phyloP scores from a whole-genome alignment of 495 filamentous ascomycete species.

The Xylaria longipes region DNA sequence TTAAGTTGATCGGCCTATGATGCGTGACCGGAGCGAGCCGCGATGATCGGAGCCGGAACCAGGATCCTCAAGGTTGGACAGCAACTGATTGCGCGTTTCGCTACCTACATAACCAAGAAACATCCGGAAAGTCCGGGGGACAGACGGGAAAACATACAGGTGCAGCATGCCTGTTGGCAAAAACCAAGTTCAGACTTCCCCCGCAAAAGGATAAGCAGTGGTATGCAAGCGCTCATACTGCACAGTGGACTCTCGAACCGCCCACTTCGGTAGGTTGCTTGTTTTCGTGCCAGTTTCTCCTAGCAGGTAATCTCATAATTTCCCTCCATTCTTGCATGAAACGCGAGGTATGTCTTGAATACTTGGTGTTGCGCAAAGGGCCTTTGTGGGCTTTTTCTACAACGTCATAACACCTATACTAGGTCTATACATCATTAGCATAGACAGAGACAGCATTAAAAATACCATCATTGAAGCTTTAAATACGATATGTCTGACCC shows the following conservation, averaged over 20 bases:
- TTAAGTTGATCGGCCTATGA: background rate
- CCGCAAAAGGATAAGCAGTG: background rate
- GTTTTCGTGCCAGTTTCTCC: background rate
- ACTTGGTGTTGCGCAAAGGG: background rate
- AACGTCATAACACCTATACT: too few species aligned
- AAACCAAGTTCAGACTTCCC: background rate
- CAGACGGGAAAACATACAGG: background rate
- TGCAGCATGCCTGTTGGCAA: background rate
- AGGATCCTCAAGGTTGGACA: background rate
- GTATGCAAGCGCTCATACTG: background rate
- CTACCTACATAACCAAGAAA: background rate
- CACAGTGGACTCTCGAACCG: background rate
- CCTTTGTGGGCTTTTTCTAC: background rate
- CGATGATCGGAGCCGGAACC: background rate
- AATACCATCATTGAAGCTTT: background rate
- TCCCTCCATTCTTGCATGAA: too few species aligned
- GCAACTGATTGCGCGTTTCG: conserved; percentile 7
- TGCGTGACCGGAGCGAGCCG: background rate
- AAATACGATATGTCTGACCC: too few species aligned
- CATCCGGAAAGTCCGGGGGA: background rate
- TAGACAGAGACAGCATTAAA: background rate
- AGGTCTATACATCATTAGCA: too few species aligned
- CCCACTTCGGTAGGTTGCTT: background rate
- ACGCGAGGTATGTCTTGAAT: background rate
- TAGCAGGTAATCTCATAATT: background rate